These are phyloP conservation scores for Eimeria necatrix DNA, from an alignment of 169 alveolate species.

Conservation along the genomic window DNA sequence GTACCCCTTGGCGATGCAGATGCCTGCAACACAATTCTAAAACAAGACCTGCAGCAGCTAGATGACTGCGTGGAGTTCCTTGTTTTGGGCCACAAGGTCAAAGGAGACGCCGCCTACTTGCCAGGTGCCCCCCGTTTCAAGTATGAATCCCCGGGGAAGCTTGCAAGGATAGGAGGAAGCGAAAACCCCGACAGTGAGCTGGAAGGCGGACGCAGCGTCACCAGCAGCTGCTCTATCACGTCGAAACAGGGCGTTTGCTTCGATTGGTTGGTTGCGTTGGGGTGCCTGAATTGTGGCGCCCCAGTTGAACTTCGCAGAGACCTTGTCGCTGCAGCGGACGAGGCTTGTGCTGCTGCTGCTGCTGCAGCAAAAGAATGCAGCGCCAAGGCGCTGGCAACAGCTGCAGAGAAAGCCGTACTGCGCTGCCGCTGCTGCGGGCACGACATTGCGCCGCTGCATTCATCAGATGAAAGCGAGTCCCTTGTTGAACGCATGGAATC, in stretches of 20 bases:
- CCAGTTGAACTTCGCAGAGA: constrained; percentile 24
- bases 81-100: constrained; percentile 43
- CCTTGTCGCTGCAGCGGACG: constrained; percentile 23
- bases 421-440: constrained; percentile 71
- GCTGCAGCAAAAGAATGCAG: neutral
- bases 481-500: constrained; percentile 70
- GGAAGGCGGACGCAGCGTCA: neutral
- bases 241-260: constrained; percentile 22
- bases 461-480: constrained; percentile 50
- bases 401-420: constrained; percentile 12
- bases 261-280: constrained; percentile 78
- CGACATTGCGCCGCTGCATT: constrained; percentile 59
- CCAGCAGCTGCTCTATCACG: constrained; percentile 11
- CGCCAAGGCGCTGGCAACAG: neutral
- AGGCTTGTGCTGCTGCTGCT: neutral
- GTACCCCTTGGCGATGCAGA: constrained; percentile 60
- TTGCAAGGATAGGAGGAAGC: neutral
- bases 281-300: constrained; percentile 79
- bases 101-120: constrained; percentile 36
- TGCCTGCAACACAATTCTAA: constrained; percentile 50
- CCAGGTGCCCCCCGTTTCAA: constrained; percentile 36
- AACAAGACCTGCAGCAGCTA: constrained; percentile 37
- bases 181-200: neutral
- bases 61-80: constrained; percentile 77
- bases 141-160: constrained; percentile 16